Evolutionary conservation across 2,329 filamentous ascomycete species (phyloP), one percentile per base, ranked within the genome.

Genomic region (Fusarium buharicum): DNA sequence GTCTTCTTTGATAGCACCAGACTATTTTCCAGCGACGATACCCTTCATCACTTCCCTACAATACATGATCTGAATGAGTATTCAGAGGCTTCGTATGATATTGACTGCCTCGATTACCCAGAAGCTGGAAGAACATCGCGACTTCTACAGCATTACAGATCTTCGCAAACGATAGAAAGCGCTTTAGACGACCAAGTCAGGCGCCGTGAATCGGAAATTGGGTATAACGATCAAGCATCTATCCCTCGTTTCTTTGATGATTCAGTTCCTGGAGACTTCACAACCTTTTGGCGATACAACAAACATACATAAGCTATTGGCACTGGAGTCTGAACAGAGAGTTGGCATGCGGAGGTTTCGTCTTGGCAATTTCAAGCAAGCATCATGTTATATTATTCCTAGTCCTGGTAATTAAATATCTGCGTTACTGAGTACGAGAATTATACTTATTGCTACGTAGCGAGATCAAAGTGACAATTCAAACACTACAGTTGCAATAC

Each of bases 1-100:
- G 50, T 20, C 0, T 45, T 67, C 27, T 55, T 67, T 12, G 53
- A 64, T 3, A 22, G 59, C 3, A 11, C 14, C 3, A 60, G 50
- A 7, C 18, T 28, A 7, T 64, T 47, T 18, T 52, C 38, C 6
- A 24, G 17, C 30, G 28, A 33, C 4, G 34, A 17, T 0, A 8
- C 55, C 4, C 2, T 4, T 7, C 5, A 8, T 1, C 17, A 16
- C 27, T 28, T 11, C 5, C 9, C 27, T 10, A 28, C 8, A 28
- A 28, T 6, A 6, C 4, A 22, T 22, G 20, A 6, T 4, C 6
- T 22, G 6, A 22, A 22, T 22, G 20, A 22, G 20, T 6, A 4
- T 22, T 22, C 4, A 4, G 6, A 22, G 6, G 6, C 20, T 22
- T 22, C 20, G 4, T 22, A 4, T 4, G 6, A 22, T 22, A 4